Evolutionary conservation across 768 basidiomycete species (phyloP), one percentile per base, ranked within the genome.

Genomic region (Myochromella boudieri): DNA sequence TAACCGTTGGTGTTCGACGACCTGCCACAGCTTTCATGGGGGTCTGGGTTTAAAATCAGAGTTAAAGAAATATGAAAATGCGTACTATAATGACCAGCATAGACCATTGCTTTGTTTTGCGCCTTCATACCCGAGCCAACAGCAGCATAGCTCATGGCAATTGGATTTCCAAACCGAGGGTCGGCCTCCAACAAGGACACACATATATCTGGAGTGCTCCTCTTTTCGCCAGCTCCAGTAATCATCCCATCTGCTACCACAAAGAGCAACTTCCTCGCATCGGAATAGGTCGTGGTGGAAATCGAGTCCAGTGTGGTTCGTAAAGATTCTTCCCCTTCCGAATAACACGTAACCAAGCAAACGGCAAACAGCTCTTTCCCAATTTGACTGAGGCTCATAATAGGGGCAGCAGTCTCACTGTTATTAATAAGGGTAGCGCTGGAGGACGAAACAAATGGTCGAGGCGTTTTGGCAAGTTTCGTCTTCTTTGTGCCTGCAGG

Each of bases 71-170:
- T 3, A 7, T 12, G 52, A 28, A 38, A 43, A 28, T 25, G 80
- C 92, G 63, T 65, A 95, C 93, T 90, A 68, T 98, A 97, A 72
- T 99, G 95, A n/a, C 97, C 97, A 42, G 97, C 97, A 72, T 99
- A 98, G 15, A 98, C 90, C 91, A 97, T 91, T 6, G 95, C 95
- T 44, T 93, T 79, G 58, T 99, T 99, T 62, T 94, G 85, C 43
- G 77, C 78, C 72, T 98, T 97, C 15, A 82, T 69, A 2, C 97
- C 95, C 7, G 86, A 81, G 2, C 93, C 97, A 22, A 99, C 92
- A 2, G 97, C 90, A 46, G 78, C 68, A 61, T 97, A 99, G 52
- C 78, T 84, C 95, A 98, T 95, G 3, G 95, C 92, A 36, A 82
- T 82, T 2, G 97, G 97, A 58, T 97, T 93, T 20, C 95, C 97